Evolutionary conservation across 148 eudicot species (phyloP), one percentile per base, ranked within the genome.

Genomic region (Cornus controversa): DNA sequence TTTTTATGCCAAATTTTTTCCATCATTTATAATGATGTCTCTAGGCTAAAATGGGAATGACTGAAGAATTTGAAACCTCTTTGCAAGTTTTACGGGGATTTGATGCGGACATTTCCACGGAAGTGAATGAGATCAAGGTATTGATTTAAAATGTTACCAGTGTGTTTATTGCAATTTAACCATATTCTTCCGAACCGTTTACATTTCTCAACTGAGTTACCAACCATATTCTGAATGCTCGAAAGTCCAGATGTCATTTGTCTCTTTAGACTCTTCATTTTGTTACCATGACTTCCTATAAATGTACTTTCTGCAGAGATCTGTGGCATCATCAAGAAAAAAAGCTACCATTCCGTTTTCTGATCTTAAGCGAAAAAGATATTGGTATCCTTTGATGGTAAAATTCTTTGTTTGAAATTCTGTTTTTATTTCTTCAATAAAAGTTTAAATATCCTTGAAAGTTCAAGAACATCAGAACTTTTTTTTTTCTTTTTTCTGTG

Each of bases 381-480:
- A 91, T 70, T 88, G 93, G 92, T 90, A 84, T 79, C 97, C 99
- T 65, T 90, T 95, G 86, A 89, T 88, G 99, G 99, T 95, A 93
- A 27, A 78, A 60, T 77, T 67, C 67, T 84, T 82, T 80, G 73
- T 18, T 60, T 60, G 25, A 60, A 4, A 60, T 3, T 60, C 20
- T 60, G 63, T 66, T 75, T 78, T 70, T 5, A 9, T 28, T 84
- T 40, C 26, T 79, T 26, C n/a, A 42, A 64, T 40, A 24, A 24
- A 79, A 16, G 15, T 23, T 13, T 47, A 27, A 15, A 50, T 75
- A 1, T 71, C 42, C 67, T 69, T 66, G 45, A 73, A 73, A 36
- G 0, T 45, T 10, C 13, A 34, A 6, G 53, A 54, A 37, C 23
- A 25, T 18, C n/a, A 24, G 60, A 7, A 11, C 29, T 20, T 71